Evolutionary conservation across 2,329 filamentous ascomycete genomes (phyloP).

Genomic region (Nigrograna mackinnonii): DNA sequence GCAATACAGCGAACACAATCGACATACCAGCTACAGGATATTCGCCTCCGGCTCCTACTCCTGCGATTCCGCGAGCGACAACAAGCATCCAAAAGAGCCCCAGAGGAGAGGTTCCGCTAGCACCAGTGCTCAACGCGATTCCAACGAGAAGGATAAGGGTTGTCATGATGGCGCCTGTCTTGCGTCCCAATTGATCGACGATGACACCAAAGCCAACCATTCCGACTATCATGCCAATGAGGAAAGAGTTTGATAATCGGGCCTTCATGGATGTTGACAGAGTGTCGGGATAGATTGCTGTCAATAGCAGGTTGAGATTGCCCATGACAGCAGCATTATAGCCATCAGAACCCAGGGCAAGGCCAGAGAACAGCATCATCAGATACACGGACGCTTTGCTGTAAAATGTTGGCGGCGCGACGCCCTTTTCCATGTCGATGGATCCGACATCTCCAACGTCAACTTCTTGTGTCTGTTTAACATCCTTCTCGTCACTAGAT

Average conservation of each 20-base stretch:
- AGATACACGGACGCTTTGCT: slow-evolving; percentile 34
- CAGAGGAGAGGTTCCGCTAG: slow-evolving; percentile 25
- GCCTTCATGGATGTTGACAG: slow-evolving; percentile 27
- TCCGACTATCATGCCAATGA: slow-evolving; percentile 38
- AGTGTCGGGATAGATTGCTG: slow-evolving; percentile 34
- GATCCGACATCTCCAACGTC: too few relatives aligned
- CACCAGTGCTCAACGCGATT: slow-evolving; percentile 32
- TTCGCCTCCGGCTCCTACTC: slow-evolving; percentile 32
- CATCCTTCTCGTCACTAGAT: too few relatives aligned
- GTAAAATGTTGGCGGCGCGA: slow-evolving; percentile 18
- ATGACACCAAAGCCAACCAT: slow-evolving; percentile 38
- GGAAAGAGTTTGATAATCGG: slow-evolving; percentile 38
- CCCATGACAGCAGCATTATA: slow-evolving; percentile 42
- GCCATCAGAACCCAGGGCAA: slow-evolving; percentile 39
- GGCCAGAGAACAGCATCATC: slow-evolving; percentile 38
- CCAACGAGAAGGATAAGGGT: slow-evolving; percentile 36
- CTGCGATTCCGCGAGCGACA: slow-evolving; percentile 49
- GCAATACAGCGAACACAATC: too few relatives aligned
- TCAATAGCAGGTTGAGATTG: slow-evolving; percentile 33
- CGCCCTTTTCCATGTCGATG: slow-evolving; percentile 19
- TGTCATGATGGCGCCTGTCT: slow-evolving; percentile 36
- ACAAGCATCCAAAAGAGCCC: slow-evolving; percentile 49
- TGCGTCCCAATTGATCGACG: slow-evolving; percentile 36
- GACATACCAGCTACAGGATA: background rate
- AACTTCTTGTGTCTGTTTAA: too few relatives aligned